These are phyloP conservation scores for Lagerstroemia speciosa DNA, from an alignment of 345 rosid genomes.

Conservation along the genomic window DNA sequence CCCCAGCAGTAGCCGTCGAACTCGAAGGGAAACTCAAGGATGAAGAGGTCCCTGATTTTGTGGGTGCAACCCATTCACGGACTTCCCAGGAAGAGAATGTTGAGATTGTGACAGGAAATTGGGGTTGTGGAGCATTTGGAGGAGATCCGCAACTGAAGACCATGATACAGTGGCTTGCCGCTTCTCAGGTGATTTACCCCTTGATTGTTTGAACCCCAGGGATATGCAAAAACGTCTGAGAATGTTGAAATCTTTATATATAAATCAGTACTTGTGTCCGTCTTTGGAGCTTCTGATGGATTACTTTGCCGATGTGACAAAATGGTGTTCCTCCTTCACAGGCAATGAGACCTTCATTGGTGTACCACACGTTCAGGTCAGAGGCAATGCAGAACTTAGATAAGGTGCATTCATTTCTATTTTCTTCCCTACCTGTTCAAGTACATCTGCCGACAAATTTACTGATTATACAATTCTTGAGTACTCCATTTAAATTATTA, in stretches of 20 bases:
- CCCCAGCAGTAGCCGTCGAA: conserved; percentile 26
- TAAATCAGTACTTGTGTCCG: not conserved
- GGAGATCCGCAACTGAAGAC: conserved; percentile 89
- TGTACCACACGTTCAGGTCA: conserved; percentile 53
- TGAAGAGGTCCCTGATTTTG: conserved; percentile 13
- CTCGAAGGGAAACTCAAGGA: conserved; percentile 18
- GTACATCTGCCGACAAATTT: not conserved
- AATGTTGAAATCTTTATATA: not conserved
- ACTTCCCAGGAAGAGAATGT: conserved; percentile 27
- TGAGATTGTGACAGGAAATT: conserved; percentile 82
- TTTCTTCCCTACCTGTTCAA: not conserved
- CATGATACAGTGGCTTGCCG: conserved; percentile 92
- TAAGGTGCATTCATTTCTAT: conserved; percentile 35
- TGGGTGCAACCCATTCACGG: conserved; percentile 10
- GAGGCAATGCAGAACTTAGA: conserved; percentile 41
- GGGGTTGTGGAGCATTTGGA: conserved; percentile 98
- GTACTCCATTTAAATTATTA: not conserved
- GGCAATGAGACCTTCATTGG: conserved; percentile 71
- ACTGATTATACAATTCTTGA: not conserved
- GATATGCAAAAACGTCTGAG: not conserved
- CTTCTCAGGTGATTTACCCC: conserved; percentile 62
- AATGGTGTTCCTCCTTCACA: conserved; percentile 16
- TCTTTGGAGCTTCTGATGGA: not conserved
- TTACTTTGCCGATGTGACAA: not conserved
- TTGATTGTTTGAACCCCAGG: not conserved